Evolutionary conservation across 2,329 filamentous ascomycete species (phyloP).

Genomic region (Colletotrichum ledebouriae): DNA sequence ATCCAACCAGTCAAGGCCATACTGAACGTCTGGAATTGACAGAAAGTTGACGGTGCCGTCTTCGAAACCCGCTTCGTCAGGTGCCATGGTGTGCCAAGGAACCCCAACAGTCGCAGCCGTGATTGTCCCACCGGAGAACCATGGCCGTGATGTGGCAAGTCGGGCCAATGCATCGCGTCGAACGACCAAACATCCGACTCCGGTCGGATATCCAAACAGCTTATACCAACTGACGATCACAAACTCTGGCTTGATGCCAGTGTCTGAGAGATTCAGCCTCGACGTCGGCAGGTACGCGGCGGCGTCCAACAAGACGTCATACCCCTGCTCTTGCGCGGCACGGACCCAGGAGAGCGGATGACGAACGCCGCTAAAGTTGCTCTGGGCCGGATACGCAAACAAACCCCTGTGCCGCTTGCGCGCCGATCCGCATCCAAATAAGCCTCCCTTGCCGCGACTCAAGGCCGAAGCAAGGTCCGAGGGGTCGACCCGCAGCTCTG

Average conservation of each 20-base stretch:
- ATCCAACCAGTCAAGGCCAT: constrained; percentile 54
- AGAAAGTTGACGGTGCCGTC: constrained; percentile 58
- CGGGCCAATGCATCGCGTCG: constrained; percentile 49
- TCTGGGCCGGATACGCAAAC: constrained; percentile 61
- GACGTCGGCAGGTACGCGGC: constrained; percentile 56
- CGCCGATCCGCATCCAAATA: background rate
- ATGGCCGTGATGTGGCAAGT: constrained; percentile 51
- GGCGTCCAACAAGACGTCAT: constrained; percentile 57
- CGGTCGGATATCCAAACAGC: constrained; percentile 58
- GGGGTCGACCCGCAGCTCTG: constrained; percentile 49
- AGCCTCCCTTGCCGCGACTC: constrained; percentile 20
- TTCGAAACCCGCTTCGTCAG: constrained; percentile 52
- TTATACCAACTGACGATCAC: constrained; percentile 58
- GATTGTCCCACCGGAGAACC: constrained; percentile 58
- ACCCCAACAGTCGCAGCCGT: constrained; percentile 49
- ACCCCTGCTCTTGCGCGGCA: constrained; percentile 53
- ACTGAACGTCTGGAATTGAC: constrained; percentile 54
- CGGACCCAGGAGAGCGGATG: constrained; percentile 55
- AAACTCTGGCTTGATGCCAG: constrained; percentile 53
- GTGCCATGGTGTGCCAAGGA: constrained; percentile 50
- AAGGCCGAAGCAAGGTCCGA: constrained; percentile 47
- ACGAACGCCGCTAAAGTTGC: constrained; percentile 59
- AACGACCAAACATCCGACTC: constrained; percentile 56
- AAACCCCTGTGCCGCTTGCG: constrained; percentile 47
- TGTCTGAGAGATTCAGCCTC: constrained; percentile 50